Base-by-base conservation (phyloP, 257 asterid species). In the Penstemon eatonii region DNA sequence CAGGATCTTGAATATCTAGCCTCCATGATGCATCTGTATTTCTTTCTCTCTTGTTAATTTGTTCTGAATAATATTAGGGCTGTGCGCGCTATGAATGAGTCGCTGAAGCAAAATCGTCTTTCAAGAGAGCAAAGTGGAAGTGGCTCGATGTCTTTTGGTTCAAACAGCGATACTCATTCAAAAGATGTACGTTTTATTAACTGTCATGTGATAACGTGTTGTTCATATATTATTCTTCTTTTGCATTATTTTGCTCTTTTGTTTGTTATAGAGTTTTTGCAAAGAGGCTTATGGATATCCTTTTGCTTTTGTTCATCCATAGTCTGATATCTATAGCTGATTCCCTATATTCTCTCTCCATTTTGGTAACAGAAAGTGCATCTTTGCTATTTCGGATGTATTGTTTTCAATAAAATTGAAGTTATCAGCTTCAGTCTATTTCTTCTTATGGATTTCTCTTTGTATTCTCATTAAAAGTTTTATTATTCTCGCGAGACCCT, bases 31-130 rank as follows among this genome's bases (percentile, higher is more conserved):
- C 44, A 44, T 69, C 63, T 74, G 68, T 40, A 10, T n/a, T 3
- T 42, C n/a, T 50, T 50, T 56, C 41, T 41, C n/a, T 7, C 59
- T 56, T 69, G 47, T 40, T 66, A 67, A 25, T 44, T 38, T 66
- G 10, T 56, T 64, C 63, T 73, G 45, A 55, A 71, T 60, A 49
- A 69, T 75, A 36, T 42, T 58, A 93, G 99, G 89, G 99, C 99
- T 73, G 99, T 94, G 65, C 87, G 96, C 42, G 91, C 96, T 60
- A 91, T 94, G 99, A 94, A 87, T 76, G 97, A 89, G 81, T 80
- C 96, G 39, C 79, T 91, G 80, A 94, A 94, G 91, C 97, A 94
- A 82, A 87, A 87, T 79, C 95, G 91, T 63, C 80, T 87, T 58
- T 65, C 67, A 56, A 83, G 79, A 71, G 97, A 80, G 78, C 89